phyloP scores from a whole-genome alignment of 352 stramenopile species.

The Globisporangium acanthophoron region DNA sequence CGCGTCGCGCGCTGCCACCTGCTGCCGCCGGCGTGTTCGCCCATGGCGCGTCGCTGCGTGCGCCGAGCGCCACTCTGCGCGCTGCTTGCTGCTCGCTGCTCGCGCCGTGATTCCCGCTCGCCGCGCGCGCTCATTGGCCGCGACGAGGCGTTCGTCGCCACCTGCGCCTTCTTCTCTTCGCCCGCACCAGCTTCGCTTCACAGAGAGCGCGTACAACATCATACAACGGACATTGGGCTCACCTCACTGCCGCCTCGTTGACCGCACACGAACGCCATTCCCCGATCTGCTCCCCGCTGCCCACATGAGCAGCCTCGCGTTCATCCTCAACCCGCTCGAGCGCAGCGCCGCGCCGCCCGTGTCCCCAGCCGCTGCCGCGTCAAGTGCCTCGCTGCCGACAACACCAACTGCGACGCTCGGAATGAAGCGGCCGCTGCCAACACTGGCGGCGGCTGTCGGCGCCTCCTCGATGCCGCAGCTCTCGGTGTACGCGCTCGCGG shows the following conservation, averaged over 20 bases:
- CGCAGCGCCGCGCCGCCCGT: background rate
- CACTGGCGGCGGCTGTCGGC: constrained; percentile 9
- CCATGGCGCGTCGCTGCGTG: too few relatives aligned
- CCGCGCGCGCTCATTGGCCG: constrained; percentile 3
- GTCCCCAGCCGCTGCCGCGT: background rate
- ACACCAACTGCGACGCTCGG: background rate
- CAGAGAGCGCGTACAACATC: too few relatives aligned
- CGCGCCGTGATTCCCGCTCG: background rate
- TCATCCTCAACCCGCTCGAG: constrained; percentile 18
- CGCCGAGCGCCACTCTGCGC: too few relatives aligned
- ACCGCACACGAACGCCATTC: background rate
- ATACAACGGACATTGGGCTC: too few relatives aligned
- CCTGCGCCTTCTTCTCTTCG: background rate
- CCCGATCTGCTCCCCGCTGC: background rate
- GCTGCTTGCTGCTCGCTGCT: background rate
- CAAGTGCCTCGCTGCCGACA: background rate
- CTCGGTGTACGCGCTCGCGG: background rate
- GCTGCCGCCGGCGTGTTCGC: too few relatives aligned
- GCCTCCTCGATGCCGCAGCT: background rate
- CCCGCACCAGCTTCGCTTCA: background rate
- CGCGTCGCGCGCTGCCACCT: too few relatives aligned
- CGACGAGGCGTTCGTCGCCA: background rate
- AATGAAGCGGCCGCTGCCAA: constrained; percentile 2
- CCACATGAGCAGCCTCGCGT: constrained; percentile 15
- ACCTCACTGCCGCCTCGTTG: background rate